phyloP scores from a whole-genome alignment of 495 filamentous ascomycete genomes.

The Podospora pseudopauciseta region DNA sequence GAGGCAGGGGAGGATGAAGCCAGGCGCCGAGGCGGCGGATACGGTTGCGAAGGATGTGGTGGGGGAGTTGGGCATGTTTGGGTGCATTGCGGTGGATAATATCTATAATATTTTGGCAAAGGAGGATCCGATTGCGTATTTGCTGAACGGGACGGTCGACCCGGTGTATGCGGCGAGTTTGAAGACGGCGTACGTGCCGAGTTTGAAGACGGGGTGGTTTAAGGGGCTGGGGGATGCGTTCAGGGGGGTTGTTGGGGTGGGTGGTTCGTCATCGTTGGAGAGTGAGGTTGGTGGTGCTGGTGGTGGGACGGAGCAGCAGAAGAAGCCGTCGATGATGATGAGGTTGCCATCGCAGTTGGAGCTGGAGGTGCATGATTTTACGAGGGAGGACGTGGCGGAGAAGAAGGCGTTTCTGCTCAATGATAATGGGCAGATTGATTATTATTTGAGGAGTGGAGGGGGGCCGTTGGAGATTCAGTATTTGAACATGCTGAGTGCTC shows the following conservation, averaged over 20 bases:
- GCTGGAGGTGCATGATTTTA: conserved; percentile 92
- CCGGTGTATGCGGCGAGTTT: conserved; percentile 70
- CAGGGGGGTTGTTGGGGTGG: neutral
- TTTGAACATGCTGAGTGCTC: conserved; percentile 94
- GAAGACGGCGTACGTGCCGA: conserved; percentile 74
- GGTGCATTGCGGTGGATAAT: conserved; percentile 91
- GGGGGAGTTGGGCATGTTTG: conserved; percentile 73
- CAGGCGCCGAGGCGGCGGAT: conserved; percentile 59
- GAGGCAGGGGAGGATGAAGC: conserved; percentile 69
- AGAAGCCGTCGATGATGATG: conserved; percentile 38
- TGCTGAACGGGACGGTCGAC: conserved; percentile 87
- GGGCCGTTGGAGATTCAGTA: conserved; percentile 92
- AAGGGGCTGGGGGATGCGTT: conserved; percentile 63
- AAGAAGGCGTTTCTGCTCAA: conserved; percentile 83
- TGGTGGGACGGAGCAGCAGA: neutral
- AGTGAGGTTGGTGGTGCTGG: neutral
- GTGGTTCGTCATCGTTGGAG: conserved; percentile 37
- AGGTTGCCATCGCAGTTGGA: conserved; percentile 88
- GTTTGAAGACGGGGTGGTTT: conserved; percentile 61
- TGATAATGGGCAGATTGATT: conserved; percentile 95
- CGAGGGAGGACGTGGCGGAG: conserved; percentile 87
- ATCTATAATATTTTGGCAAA: conserved; percentile 84
- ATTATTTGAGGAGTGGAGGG: conserved; percentile 70
- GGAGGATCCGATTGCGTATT: conserved; percentile 76
- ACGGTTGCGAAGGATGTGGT: conserved; percentile 61